These are phyloP conservation scores for Fraxinus sp. DNA, from an alignment of 305 asterid species.

Conservation along the genomic window DNA sequence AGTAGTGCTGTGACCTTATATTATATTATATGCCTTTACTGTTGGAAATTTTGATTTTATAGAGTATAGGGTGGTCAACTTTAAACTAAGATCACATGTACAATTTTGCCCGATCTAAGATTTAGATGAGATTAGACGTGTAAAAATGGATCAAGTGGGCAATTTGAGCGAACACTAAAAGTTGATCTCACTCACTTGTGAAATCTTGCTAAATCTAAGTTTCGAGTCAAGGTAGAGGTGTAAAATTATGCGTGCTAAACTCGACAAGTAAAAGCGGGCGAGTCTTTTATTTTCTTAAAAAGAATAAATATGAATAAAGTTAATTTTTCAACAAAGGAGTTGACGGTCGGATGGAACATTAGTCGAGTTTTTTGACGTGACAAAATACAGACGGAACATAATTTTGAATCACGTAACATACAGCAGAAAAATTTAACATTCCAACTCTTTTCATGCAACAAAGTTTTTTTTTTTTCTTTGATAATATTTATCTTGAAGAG, in stretches of 20 bases:
- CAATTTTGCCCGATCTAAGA: no score
- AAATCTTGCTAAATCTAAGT: neutral
- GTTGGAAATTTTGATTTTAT: neutral
- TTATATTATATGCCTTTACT: no score
- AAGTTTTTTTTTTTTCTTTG: neutral
- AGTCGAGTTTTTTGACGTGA: neutral
- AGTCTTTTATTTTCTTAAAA: neutral
- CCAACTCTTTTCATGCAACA: neutral
- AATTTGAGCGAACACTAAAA: neutral
- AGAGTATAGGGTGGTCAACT: neutral
- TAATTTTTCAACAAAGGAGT: neutral
- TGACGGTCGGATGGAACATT: neutral
- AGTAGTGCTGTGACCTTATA: no score
- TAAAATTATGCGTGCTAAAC: neutral
- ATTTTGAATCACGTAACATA: neutral
- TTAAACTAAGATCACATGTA: neutral
- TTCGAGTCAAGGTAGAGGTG: neutral
- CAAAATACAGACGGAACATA: neutral
- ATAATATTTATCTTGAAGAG: constrained; percentile 24
- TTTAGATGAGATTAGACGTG: neutral
- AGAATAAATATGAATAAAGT: no score
- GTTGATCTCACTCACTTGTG: neutral
- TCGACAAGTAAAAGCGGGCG: neutral
- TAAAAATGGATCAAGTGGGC: neutral
- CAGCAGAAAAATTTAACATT: neutral